Evolutionary conservation across 2,329 filamentous ascomycete species (phyloP).

Genomic region (Paecilomyces fulvus): DNA sequence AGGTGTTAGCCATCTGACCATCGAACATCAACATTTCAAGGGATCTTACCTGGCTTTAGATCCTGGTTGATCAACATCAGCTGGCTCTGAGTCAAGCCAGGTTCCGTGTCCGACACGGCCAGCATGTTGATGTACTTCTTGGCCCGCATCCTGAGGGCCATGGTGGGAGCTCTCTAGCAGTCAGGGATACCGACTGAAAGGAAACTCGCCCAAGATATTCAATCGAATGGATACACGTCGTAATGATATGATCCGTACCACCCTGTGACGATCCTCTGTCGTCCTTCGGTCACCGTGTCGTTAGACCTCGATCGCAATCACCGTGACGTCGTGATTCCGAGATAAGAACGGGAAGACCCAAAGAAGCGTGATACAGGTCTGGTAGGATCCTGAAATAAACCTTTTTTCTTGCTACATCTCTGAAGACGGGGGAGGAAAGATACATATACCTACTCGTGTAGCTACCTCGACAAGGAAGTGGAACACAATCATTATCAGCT

Average conservation of each 20-base stretch:
- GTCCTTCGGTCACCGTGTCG: neutral
- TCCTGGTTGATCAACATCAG: constrained; percentile 83
- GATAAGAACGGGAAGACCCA: neutral
- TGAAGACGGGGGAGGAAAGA: neutral
- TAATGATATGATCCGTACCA: neutral
- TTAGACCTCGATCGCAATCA: neutral
- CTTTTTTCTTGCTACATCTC: neutral
- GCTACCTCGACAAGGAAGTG: neutral
- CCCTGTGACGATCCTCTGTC: no score
- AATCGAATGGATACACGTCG: neutral
- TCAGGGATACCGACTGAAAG: neutral
- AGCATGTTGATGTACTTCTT: constrained; percentile 45
- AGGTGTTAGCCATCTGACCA: neutral
- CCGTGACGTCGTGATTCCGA: neutral
- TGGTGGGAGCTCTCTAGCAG: neutral
- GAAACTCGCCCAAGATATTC: neutral
- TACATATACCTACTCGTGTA: neutral
- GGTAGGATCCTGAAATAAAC: neutral
- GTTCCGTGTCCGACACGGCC: constrained; percentile 60
- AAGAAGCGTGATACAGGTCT: neutral
- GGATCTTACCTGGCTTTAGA: constrained; percentile 53
- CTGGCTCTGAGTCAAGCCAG: constrained; percentile 68
- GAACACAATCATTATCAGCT: neutral
- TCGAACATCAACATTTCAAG: constrained; percentile 6
- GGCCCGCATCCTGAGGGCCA: constrained; percentile 16